Evolutionary conservation across 306 rosid genomes (phyloP).

Genomic region (Glycine latifolia): DNA sequence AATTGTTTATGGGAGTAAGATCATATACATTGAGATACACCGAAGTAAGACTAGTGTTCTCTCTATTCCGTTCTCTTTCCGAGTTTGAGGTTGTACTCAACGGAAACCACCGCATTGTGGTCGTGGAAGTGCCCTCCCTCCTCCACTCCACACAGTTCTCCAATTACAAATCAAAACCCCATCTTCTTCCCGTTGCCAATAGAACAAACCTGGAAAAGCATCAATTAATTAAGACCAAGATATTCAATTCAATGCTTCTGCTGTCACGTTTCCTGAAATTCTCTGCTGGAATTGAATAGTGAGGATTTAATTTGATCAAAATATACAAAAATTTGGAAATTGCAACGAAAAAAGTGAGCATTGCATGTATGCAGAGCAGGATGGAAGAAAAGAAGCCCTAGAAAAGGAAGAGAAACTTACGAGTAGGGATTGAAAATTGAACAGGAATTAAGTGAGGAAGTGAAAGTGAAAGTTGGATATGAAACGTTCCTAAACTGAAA

Average conservation of each 20-base stretch:
- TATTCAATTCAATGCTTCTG: slow-evolving; percentile 22
- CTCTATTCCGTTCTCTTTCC: slow-evolving; percentile 5
- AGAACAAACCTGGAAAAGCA: slow-evolving; percentile 35
- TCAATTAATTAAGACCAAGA: background rate
- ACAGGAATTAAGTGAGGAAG: background rate
- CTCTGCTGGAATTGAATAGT: background rate
- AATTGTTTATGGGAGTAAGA: slow-evolving; percentile 85
- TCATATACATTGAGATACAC: slow-evolving; percentile 95
- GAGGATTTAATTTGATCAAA: background rate
- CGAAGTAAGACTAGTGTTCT: slow-evolving; percentile 44
- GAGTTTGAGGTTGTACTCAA: slow-evolving; percentile 57
- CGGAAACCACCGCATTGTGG: slow-evolving; percentile 81
- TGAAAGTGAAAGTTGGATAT: background rate
- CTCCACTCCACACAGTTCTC: background rate
- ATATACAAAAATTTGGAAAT: background rate
- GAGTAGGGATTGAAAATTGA: slow-evolving; percentile 37
- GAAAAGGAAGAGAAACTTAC: slow-evolving; percentile 43
- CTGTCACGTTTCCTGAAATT: background rate
- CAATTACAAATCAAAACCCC: slow-evolving; percentile 46
- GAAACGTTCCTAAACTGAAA: background rate
- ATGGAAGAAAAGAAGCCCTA: slow-evolving; percentile 30
- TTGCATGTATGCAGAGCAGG: background rate
- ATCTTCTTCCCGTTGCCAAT: slow-evolving; percentile 33
- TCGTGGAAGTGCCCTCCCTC: background rate
- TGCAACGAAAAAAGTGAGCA: background rate